phyloP scores from a whole-genome alignment of 2,329 filamentous ascomycete species.

The Aspergillus uvarum region DNA sequence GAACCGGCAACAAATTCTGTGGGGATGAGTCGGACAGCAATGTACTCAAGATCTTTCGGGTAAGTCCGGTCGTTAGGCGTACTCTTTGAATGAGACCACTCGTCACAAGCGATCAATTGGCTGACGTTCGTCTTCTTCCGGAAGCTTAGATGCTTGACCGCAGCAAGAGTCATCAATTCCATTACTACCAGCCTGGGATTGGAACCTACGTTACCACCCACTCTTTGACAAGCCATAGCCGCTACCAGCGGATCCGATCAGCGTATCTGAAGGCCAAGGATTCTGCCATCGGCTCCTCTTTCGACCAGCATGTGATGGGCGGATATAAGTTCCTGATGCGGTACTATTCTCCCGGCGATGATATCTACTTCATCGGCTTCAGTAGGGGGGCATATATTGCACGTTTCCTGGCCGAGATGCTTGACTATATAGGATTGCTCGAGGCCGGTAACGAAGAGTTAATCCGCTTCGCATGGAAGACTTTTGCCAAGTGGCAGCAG shows the following conservation, averaged over 20 bases:
- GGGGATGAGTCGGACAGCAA: constrained; percentile 49
- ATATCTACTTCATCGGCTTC: constrained; percentile 73
- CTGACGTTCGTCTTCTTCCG: background rate
- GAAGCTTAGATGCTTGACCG: constrained; percentile 40
- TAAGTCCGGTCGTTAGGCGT: constrained; percentile 22
- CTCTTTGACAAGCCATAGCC: constrained; percentile 31
- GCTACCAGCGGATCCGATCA: constrained; percentile 55
- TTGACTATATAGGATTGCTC: constrained; percentile 77
- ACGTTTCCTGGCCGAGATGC: constrained; percentile 77
- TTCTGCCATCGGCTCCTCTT: constrained; percentile 75
- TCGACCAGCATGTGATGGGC: constrained; percentile 79
- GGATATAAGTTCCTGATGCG: constrained; percentile 79
- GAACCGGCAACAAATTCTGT: constrained; percentile 46
- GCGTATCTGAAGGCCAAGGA: constrained; percentile 52
- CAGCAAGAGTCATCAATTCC: constrained; percentile 40
- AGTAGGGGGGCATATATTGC: constrained; percentile 72
- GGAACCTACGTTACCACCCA: constrained; percentile 45
- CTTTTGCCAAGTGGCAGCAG: constrained; percentile 45
- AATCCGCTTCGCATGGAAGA: constrained; percentile 76
- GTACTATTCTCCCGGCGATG: constrained; percentile 61
- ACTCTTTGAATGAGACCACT: background rate
- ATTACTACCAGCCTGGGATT: constrained; percentile 48
- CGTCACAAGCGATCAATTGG: background rate
- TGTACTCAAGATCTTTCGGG: constrained; percentile 48
- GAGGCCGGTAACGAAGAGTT: constrained; percentile 83